phyloP scores from a whole-genome alignment of 2,329 filamentous ascomycete species.

The Neonectria hederae region DNA sequence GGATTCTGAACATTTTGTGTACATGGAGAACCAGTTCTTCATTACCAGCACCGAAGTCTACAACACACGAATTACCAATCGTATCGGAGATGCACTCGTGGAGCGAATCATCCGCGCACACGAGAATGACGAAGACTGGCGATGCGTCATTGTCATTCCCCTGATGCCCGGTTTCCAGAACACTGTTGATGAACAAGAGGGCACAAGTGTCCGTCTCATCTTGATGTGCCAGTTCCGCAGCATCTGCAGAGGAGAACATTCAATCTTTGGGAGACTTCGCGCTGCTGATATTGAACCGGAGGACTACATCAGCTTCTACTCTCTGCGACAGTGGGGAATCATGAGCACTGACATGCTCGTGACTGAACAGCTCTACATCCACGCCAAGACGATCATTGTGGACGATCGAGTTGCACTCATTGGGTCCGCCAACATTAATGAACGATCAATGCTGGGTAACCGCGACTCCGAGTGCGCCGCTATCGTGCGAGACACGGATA shows the following conservation, averaged over 20 bases:
- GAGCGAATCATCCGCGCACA: conserved; percentile 88
- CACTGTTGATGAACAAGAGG: conserved; percentile 91
- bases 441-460: conserved; percentile 91
- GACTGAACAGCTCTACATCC: conserved; percentile 97
- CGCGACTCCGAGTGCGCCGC: conserved; percentile 93
- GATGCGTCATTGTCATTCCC: conserved; percentile 88
- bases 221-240: conserved; percentile 97
- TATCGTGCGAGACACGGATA: conserved; percentile 90
- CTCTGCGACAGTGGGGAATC: conserved; percentile 89
- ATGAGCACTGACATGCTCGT: conserved; percentile 87
- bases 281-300: conserved; percentile 87
- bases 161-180: conserved; percentile 99
- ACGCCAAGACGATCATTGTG: conserved; percentile 95
- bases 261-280: conserved; percentile 87
- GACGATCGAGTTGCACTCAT: conserved; percentile 95
- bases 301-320: conserved; percentile 96
- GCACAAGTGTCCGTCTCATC: conserved; percentile 92
- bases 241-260: conserved; percentile 91
- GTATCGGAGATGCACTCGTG: conserved; percentile 93
- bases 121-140: conserved; percentile 87
- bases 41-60: conserved; percentile 92
- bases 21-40: conserved; percentile 99
- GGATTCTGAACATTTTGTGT: conserved; percentile 95
- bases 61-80: conserved; percentile 87
- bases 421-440: conserved; percentile 98